These are phyloP conservation scores for Groenewaldozyma tartarivorans DNA, from an alignment of 805 yeast species.

Conservation along the genomic window DNA sequence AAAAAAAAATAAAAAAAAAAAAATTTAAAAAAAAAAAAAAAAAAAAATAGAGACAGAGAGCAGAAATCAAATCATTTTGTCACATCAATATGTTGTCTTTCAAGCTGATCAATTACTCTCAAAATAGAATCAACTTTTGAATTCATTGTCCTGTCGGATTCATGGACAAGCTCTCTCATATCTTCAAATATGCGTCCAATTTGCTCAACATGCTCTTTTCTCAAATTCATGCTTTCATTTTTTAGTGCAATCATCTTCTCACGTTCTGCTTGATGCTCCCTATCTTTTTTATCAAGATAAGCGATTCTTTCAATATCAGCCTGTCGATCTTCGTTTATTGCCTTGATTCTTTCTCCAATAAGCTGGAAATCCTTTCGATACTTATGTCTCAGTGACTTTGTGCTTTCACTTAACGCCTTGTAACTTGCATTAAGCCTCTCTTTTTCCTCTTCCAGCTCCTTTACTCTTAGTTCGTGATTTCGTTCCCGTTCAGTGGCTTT, in stretches of 20 bases:
- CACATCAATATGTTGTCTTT: not conserved
- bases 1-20: no score
- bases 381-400: constrained; percentile 45
- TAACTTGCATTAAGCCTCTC: constrained; percentile 43
- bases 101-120: constrained; percentile 10
- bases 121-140: constrained; percentile 10
- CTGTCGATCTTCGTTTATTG: constrained; percentile 9
- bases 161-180: constrained; percentile 10
- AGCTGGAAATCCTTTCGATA: constrained; percentile 48
- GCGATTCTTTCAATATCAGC: constrained; percentile 10
- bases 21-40: no score
- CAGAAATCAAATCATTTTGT: not conserved
- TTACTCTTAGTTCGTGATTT: constrained; percentile 4
- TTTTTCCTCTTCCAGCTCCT: constrained; percentile 27
- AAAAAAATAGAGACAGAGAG: no score
- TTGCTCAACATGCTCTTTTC: constrained; percentile 14
- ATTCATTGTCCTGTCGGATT: constrained; percentile 11
- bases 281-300: constrained; percentile 15
- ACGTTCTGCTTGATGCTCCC: constrained; percentile 9
- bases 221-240: constrained; percentile 6
- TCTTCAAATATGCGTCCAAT: constrained; percentile 11
- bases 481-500: constrained; percentile 2
- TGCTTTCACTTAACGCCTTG: constrained; percentile 40
- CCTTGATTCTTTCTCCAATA: constrained; percentile 8
- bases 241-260: constrained; percentile 9